phyloP scores from a whole-genome alignment of 805 yeast genomes.

The Lachancea sp. region DNA sequence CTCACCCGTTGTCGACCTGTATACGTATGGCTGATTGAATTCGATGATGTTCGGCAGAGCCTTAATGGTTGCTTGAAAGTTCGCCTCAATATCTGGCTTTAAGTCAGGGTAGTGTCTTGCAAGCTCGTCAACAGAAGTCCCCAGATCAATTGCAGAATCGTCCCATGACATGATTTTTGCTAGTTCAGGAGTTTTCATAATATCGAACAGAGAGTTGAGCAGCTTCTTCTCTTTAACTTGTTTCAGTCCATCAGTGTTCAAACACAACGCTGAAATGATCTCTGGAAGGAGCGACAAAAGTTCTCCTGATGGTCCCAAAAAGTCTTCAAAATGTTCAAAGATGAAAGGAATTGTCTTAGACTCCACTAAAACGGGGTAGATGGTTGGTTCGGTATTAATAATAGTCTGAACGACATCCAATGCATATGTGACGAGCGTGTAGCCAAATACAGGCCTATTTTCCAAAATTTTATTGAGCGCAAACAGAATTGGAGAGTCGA shows the following conservation, averaged over 20 bases:
- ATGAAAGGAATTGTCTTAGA: conserved; percentile 64
- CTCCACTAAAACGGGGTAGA: conserved; percentile 72
- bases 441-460: conserved; percentile 60
- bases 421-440: conserved; percentile 51
- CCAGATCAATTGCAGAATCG: conserved; percentile 51
- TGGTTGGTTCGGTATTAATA: conserved; percentile 87
- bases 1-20: conserved; percentile 31
- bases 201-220: conserved; percentile 42
- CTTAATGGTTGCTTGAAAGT: conserved; percentile 41
- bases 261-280: conserved; percentile 73
- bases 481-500: conserved; percentile 72
- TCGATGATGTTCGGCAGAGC: conserved; percentile 38
- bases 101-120: conserved; percentile 77
- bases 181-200: conserved; percentile 43
- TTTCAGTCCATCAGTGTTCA: conserved; percentile 65
- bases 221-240: conserved; percentile 41
- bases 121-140: conserved; percentile 68
- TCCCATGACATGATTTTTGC: conserved; percentile 50
- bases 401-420: conserved; percentile 61
- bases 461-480: conserved; percentile 53
- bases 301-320: conserved; percentile 54
- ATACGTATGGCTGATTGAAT: conserved; percentile 41
- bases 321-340: conserved; percentile 47
- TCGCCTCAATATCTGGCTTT: conserved; percentile 49
- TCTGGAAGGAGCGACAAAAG: conserved; percentile 61